A percentile compares a stretch with the other conserved stretches of the same genome.
Evolutionary conservation across 1,284 basidiomycete species (phyloP).

Genomic region (Cryptococcus amylolentus): DNA sequence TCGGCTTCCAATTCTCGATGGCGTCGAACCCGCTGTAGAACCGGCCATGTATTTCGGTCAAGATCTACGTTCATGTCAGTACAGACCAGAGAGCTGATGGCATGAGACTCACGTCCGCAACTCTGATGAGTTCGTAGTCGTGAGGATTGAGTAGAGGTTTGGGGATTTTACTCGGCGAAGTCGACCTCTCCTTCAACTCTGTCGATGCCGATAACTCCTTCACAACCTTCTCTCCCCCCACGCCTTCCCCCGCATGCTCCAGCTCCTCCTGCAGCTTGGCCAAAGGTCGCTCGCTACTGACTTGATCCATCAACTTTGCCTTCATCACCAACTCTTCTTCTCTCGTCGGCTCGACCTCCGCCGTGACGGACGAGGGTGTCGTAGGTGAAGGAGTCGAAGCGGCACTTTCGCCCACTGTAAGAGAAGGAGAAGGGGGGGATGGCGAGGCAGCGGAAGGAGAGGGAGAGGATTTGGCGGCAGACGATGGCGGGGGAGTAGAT

Average conservation of each 20-base stretch:
- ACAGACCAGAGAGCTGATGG: neutral
- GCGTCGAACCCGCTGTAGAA: constrained; percentile 14
- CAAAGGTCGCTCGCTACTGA: constrained; percentile 78
- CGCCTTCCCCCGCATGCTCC: constrained; percentile 30
- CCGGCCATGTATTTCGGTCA: constrained; percentile 16
- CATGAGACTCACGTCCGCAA: constrained; percentile 53
- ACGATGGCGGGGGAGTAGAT: constrained; percentile 8
- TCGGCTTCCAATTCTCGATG: constrained; percentile 4
- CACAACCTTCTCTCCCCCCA: neutral
- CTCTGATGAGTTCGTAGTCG: constrained; percentile 76
- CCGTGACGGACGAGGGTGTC: neutral
- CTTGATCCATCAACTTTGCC: constrained; percentile 70
- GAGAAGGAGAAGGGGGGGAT: constrained; percentile 3
- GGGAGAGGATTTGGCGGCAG: constrained; percentile 2
- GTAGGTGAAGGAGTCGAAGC: constrained; percentile 11
- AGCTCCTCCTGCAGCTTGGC: constrained; percentile 83
- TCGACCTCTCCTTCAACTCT: neutral
- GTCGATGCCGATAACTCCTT: neutral
- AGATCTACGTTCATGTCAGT: constrained; percentile 7
- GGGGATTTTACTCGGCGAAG: constrained; percentile 9
- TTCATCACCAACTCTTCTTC: constrained; percentile 41
- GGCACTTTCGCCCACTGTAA: neutral
- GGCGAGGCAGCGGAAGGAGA: constrained; percentile 2
- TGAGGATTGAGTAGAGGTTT: constrained; percentile 74
- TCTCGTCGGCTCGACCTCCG: neutral